Conservation (phyloP, 371 early-diverging fungal species). For the Basidiobolus meristosporus region DNA sequence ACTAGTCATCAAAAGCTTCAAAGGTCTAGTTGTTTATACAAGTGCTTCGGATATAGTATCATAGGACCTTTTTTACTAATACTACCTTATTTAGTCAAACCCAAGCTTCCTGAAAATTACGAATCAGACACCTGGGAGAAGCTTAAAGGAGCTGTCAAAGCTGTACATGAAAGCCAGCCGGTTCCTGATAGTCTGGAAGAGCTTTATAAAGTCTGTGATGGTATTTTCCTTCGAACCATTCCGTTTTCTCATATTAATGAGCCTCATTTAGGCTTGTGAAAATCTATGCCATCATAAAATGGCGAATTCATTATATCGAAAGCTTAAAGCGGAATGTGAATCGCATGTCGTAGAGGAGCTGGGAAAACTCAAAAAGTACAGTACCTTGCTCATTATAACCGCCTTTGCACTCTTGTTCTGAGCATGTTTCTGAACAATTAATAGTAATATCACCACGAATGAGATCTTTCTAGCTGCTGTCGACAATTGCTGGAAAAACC, state of each 20-base stretch:
- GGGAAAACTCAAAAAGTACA: constrained; percentile 10
- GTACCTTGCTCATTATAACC: neutral
- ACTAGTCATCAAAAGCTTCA: constrained; percentile 36
- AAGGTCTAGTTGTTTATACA: constrained; percentile 15
- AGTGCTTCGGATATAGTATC: neutral
- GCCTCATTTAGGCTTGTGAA: constrained; percentile 30
- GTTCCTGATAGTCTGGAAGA: constrained; percentile 58
- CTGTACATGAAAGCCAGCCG: constrained; percentile 41
- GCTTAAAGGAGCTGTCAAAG: constrained; percentile 44
- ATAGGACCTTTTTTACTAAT: no score
- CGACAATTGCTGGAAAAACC: constrained; percentile 33
- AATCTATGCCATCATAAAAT: constrained; percentile 62
- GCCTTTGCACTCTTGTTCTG: neutral
- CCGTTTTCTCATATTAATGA: neutral
- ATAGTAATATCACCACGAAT: constrained; percentile 5
- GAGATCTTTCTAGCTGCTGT: constrained; percentile 26
- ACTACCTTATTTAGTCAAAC: constrained; percentile 13
- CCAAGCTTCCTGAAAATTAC: constrained; percentile 48
- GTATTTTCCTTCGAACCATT: constrained; percentile 1
- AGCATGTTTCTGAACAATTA: neutral
- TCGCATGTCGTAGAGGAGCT: constrained; percentile 16
- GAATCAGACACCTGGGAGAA: constrained; percentile 39
- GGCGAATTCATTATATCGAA: constrained; percentile 33
- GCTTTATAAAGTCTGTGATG: constrained; percentile 41
- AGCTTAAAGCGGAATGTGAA: constrained; percentile 30